A percentile compares a stretch with the other conserved stretches of the same genome.
Conservation (phyloP, 768 basidiomycete species). For the Lentinula lateritia region DNA sequence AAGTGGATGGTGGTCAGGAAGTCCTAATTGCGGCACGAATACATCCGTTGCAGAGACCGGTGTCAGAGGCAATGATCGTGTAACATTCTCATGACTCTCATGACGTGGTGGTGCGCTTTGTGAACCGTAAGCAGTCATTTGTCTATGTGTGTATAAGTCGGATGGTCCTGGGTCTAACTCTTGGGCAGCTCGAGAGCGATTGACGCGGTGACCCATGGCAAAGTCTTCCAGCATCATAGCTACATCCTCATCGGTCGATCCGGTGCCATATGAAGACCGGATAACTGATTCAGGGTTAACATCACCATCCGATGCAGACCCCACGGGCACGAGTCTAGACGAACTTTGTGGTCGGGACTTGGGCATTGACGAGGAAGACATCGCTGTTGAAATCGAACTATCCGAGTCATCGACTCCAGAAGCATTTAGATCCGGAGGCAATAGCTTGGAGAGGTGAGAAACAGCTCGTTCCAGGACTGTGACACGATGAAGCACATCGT, state of each 20-base stretch:
- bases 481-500: slow-evolving; percentile 20
- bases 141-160: slow-evolving; percentile 2
- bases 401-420: background rate
- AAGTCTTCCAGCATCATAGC: slow-evolving; percentile 22
- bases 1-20: slow-evolving; percentile 17
- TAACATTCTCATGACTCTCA: background rate
- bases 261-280: slow-evolving; percentile 13
- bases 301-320: background rate
- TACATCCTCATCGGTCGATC: slow-evolving; percentile 19
- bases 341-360: slow-evolving; percentile 1
- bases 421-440: slow-evolving; percentile 1
- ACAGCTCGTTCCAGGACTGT: slow-evolving; percentile 18
- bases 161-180: slow-evolving; percentile 9
- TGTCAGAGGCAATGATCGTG: background rate
- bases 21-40: background rate
- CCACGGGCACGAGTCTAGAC: background rate
- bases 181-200: slow-evolving; percentile 13
- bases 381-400: background rate
- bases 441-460: slow-evolving; percentile 13
- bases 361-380: slow-evolving; percentile 4
- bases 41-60: background rate
- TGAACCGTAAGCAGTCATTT: background rate
- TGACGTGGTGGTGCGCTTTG: background rate
- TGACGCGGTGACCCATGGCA: slow-evolving; percentile 11
- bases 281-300: slow-evolving; percentile 7